Base-by-base conservation (phyloP, 176 grass and related monocot genomes). In the Aechmea fasciata region DNA sequence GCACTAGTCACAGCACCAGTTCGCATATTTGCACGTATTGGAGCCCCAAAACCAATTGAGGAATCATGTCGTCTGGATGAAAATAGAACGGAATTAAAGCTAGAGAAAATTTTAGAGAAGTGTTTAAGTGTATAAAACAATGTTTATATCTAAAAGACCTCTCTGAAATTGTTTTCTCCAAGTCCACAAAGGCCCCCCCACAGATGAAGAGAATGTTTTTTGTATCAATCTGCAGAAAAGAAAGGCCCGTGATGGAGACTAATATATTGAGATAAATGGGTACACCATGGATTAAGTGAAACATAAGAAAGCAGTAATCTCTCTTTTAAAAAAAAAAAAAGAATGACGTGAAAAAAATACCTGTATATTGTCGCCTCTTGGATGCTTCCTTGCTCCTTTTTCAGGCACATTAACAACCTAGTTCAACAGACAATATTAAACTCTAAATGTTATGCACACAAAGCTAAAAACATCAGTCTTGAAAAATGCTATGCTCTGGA, bases 121-220 rank as follows among this genome's bases (percentile, higher is more conserved):
- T 13, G 62, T 15, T 18, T 66, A 24, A 78, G 4, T 57, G 69
- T 50, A 65, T 64, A 14, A 75, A 71, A 65, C 12, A 55, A 49
- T 20, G 12, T 17, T 78, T 24, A 4, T 75, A 67, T 50, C 50
- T 13, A 22, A 20, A 63, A 91, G 8, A 61, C 84, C 88, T 91
- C 84, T 84, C 88, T 28, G 88, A 91, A 73, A 91, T 87, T 69
- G 88, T 84, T 79, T 90, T 91, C 79, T 91, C 84, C 71, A 91
- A 79, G 59, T 91, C 81, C 54, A 87, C 65, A 84, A 91, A 91
- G 75, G 88, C 84, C 57, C 84, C 88, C 49, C 84, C 88, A 3
- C 88, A 91, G 73, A 91, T 82, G 72, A 91, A 91, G 62, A 91
- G 88, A 82, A 91, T 91, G 50, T 91, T 83, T 75, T 84, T 91